A percentile compares a stretch with the other conserved stretches of the same genome.
Conservation (phyloP, 2,329 filamentous ascomycete species). For the Diaporthe helianthi region DNA sequence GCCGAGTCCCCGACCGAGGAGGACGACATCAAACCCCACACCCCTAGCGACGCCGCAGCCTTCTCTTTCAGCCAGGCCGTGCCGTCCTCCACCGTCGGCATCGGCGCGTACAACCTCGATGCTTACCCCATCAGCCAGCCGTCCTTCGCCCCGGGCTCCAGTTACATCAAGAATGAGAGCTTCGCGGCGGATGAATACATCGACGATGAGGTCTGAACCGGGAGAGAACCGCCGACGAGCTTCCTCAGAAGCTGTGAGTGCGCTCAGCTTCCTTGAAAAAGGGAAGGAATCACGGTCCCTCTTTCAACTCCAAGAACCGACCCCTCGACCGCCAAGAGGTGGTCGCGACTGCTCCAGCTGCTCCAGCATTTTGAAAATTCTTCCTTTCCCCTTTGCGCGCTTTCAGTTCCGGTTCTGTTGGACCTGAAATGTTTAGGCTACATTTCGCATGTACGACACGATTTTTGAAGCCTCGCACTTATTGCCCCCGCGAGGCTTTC, state of each 20-base stretch:
- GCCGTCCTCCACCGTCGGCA: neutral
- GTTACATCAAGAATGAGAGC: neutral
- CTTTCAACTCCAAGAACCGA: neutral
- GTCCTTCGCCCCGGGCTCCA: neutral
- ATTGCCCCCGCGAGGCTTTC: neutral
- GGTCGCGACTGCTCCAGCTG: neutral
- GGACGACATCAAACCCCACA: constrained; percentile 24
- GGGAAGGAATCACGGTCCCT: neutral
- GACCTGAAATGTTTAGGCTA: neutral
- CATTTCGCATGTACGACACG: neutral
- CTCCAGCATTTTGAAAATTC: neutral
- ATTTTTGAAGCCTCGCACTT: neutral
- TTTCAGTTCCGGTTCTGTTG: neutral
- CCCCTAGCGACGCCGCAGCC: neutral
- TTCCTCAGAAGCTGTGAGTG: neutral
- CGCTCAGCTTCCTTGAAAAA: neutral
- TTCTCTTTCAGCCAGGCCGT: constrained; percentile 18
- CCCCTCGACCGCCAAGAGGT: neutral
- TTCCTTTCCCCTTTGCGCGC: neutral
- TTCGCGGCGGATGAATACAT: neutral
- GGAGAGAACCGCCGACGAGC: no score
- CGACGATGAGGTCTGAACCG: constrained; percentile 18
- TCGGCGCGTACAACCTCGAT: neutral
- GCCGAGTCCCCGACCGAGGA: constrained; percentile 34
- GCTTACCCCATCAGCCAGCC: neutral